These are phyloP conservation scores for Botryotinia convoluta DNA, from an alignment of 2,329 filamentous ascomycete species.

Conservation along the genomic window DNA sequence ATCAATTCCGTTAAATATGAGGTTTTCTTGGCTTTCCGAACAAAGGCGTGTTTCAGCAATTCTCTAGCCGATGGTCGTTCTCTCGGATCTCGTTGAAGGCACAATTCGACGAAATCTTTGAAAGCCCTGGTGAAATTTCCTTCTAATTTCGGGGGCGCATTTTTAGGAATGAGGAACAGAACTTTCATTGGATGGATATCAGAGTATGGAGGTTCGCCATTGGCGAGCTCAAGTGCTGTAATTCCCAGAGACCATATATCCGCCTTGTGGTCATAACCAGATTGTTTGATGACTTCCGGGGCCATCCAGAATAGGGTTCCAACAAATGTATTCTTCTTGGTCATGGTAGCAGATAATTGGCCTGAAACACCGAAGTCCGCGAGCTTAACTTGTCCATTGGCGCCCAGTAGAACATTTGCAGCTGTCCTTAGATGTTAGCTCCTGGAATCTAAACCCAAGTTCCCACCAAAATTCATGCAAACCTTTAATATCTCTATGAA, in stretches of 20 bases:
- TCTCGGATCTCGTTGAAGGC: constrained; percentile 82
- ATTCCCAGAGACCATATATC: constrained; percentile 98
- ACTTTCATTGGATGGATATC: constrained; percentile 99
- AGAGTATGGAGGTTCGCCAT: constrained; percentile 89
- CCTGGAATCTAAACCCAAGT: not conserved
- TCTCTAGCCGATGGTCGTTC: constrained; percentile 86
- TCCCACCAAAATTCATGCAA: constrained; percentile 30
- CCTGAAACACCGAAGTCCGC: constrained; percentile 97
- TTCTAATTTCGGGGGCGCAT: constrained; percentile 76
- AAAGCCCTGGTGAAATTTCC: constrained; percentile 80
- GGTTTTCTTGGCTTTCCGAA: constrained; percentile 88
- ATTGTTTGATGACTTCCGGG: constrained; percentile 97
- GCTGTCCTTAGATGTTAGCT: constrained; percentile 50
- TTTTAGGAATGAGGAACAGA: constrained; percentile 93
- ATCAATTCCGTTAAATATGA: constrained; percentile 97
- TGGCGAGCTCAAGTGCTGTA: constrained; percentile 86
- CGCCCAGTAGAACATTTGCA: constrained; percentile 85
- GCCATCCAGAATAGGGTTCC: constrained; percentile 99
- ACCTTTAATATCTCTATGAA: constrained; percentile 97
- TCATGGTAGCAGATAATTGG: constrained; percentile 96
- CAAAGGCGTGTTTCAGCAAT: constrained; percentile 83
- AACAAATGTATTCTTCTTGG: constrained; percentile 98
- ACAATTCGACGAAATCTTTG: constrained; percentile 81
- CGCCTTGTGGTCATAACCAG: constrained; percentile 95
- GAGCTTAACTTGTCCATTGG: constrained; percentile 93